These are phyloP conservation scores for Aspergillus bridgeri DNA, from an alignment of 495 filamentous ascomycete genomes.

Conservation along the genomic window DNA sequence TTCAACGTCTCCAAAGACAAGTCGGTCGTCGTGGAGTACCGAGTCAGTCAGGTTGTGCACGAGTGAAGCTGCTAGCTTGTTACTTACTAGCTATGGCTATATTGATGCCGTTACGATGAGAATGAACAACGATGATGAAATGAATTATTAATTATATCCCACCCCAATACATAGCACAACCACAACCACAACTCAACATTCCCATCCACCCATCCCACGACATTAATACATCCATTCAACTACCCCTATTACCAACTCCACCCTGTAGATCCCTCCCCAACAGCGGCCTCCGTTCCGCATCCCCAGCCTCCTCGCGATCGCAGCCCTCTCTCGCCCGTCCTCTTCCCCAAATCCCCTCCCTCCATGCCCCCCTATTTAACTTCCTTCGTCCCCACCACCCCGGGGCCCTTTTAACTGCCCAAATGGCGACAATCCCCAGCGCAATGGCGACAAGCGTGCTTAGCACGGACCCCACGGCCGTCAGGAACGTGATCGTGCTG, in stretches of 20 bases:
- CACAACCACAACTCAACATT: no score
- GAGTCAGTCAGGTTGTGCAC: conserved; percentile 51
- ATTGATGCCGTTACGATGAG: not conserved
- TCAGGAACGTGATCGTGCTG: conserved; percentile 47
- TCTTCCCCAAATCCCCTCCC: conserved; percentile 8
- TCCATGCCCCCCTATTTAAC: conserved; percentile 4
- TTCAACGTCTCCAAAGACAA: conserved; percentile 54
- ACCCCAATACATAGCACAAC: no score
- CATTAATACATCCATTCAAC: no score
- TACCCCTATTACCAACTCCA: no score
- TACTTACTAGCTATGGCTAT: no score
- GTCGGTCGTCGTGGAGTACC: conserved; percentile 54
- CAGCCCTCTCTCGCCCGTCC: conserved; percentile 12
- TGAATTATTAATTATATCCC: not conserved
- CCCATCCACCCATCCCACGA: not conserved
- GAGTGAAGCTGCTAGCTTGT: conserved; percentile 8
- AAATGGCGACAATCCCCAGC: conserved; percentile 24
- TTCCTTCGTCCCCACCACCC: conserved; percentile 25
- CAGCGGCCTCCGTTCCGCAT: conserved; percentile 21
- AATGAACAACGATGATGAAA: not conserved
- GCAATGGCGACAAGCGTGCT: conserved; percentile 31
- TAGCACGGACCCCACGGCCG: conserved; percentile 34
- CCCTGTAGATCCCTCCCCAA: conserved; percentile 13
- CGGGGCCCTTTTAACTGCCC: conserved; percentile 22
- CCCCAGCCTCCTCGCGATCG: not conserved